Percentiles rank a stretch among this genome's conserved stretches.
phyloP scores from a whole-genome alignment of 2,329 filamentous ascomycete species.

The Trichoderma koningii region DNA sequence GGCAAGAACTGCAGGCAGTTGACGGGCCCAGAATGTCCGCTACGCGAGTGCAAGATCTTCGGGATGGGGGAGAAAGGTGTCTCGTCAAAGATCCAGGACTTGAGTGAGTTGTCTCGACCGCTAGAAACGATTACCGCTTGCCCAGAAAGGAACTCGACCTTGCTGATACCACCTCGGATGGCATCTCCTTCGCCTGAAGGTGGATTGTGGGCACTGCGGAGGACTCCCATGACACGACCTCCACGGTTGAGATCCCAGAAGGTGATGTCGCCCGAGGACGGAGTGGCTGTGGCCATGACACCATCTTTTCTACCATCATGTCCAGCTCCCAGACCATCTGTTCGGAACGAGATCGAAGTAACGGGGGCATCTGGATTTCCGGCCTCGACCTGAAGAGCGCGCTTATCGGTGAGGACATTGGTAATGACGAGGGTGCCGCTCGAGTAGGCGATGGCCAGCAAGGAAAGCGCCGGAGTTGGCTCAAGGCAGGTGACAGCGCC shows the following conservation, averaged over 20 bases:
- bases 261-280: conserved; percentile 80
- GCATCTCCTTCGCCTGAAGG: conserved; percentile 56
- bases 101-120: conserved; percentile 89
- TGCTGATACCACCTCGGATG: conserved; percentile 78
- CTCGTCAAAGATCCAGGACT: conserved; percentile 96
- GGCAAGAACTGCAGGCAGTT: conserved; percentile 83
- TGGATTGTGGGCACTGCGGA: conserved; percentile 85
- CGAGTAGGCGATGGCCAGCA: conserved; percentile 86
- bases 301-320: conserved; percentile 82
- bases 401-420: conserved; percentile 77
- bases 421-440: conserved; percentile 77
- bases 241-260: conserved; percentile 95
- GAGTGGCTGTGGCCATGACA: conserved; percentile 89
- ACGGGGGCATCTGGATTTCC: conserved; percentile 67
- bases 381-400: conserved; percentile 68
- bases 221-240: conserved; percentile 79
- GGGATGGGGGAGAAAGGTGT: conserved; percentile 86
- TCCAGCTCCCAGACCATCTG: conserved; percentile 83
- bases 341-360: conserved; percentile 85
- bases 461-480: conserved; percentile 77
- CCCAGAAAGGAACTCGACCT: conserved; percentile 83
- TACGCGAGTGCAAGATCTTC: conserved; percentile 79
- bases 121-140: conserved; percentile 90
- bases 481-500: conserved; percentile 87
- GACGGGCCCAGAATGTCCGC: conserved; percentile 85